Base-by-base conservation (phyloP, 2,329 filamentous ascomycete genomes). In the Xylaria sp. region DNA sequence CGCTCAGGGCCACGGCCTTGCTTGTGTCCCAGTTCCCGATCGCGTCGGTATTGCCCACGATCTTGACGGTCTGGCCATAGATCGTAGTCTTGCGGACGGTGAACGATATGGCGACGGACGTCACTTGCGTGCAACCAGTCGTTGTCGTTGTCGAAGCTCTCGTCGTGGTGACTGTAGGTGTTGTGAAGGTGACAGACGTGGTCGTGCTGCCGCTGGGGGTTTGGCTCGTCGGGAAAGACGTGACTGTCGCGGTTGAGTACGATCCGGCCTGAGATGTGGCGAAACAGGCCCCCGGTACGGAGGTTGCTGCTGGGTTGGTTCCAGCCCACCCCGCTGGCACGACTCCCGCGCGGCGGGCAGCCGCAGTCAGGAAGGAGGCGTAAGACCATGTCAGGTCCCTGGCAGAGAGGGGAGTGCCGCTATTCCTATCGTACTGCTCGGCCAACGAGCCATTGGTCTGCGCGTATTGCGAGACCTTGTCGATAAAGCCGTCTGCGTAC, bases 31-130 rank as follows among this genome's bases (percentile, higher is more conserved):
- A 93, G 72, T 75, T 82, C 10, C 90, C 90, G 7, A 94, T 84
- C 33, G 84, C 80, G 0, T 82, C 73, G 54, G 84, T 82, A 62
- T 84, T 87, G 20, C 91, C 91, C 0, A 85, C 82, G 13, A 94
- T 77, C 76, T 89, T 91, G 74, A 94, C 83, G 9, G 84, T 88
- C 76, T 93, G 83, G 3, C 90, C 91, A 55, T 77, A 87, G 1
- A 74, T 74, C 0, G 90, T 93, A 0, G 79, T 82, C 22, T 84
- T 87, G 0, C 82, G 73, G 68, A 85, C 87, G 54, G 87, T 81
- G 78, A 93, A 92, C 0, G 87, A 87, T 7, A 93, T 86, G 0
- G 85, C 80, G 6, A 91, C 84, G 0, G 82, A 77, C 0, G 82
- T 79, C 1, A 80, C 77, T 10, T 76, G 71, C 17, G 79, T 65